A percentile compares a stretch with the other conserved stretches of the same genome.
Evolutionary conservation across 2,329 filamentous ascomycete species (phyloP).

Genomic region (Beauveria medogensis): DNA sequence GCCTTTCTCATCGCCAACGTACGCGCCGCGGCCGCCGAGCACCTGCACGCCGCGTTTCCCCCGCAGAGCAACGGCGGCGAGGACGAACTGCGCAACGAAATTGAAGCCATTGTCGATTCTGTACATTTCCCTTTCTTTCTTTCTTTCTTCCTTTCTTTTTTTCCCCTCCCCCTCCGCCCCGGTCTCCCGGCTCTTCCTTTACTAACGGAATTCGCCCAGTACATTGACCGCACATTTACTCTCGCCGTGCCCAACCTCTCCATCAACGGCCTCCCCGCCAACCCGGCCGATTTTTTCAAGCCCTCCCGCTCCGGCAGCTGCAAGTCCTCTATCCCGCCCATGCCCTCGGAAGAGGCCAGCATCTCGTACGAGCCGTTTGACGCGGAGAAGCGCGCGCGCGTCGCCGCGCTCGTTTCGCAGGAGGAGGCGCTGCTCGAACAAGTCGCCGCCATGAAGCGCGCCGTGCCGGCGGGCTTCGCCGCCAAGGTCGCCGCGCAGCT

Average conservation of each 20-base stretch:
- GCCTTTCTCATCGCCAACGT: conserved; percentile 62
- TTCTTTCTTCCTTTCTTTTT: not conserved
- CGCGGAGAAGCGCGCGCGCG: conserved; percentile 47
- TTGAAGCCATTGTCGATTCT: conserved; percentile 52
- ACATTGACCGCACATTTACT: conserved; percentile 52
- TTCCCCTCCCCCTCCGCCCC: not conserved
- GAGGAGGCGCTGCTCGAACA: conserved; percentile 58
- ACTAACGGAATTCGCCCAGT: conserved; percentile 30
- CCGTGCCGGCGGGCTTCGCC: conserved; percentile 39
- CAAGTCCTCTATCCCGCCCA: conserved; percentile 22
- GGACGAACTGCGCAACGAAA: conserved; percentile 49
- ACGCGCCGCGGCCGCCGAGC: conserved; percentile 57
- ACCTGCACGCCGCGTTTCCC: conserved; percentile 61
- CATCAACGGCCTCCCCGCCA: conserved; percentile 52
- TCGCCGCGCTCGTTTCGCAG: conserved; percentile 52
- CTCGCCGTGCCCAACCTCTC: conserved; percentile 51
- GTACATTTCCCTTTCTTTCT: conserved; percentile 26
- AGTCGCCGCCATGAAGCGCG: conserved; percentile 51
- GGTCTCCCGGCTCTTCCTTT: not conserved
- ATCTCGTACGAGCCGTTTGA: conserved; percentile 52
- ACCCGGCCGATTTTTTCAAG: conserved; percentile 31
- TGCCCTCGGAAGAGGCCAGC: conserved; percentile 16
- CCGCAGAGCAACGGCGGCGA: conserved; percentile 47
- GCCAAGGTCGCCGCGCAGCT: conserved; percentile 33
- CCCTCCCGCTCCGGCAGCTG: conserved; percentile 15